Conservation (phyloP, 202 grass and related monocot genomes). For the Cymbopogon flexuosus region DNA sequence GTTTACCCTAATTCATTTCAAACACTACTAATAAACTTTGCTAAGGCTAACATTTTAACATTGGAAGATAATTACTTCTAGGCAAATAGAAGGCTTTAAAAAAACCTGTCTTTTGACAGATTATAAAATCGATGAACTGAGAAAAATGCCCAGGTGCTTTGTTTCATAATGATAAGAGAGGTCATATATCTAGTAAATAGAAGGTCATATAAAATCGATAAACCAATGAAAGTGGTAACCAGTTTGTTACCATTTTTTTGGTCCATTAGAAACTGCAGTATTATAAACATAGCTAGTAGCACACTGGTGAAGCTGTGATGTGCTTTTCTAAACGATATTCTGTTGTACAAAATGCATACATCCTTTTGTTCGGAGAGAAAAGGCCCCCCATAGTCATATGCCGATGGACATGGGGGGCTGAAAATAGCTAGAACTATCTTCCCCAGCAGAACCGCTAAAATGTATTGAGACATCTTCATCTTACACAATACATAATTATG, state of each 20-base stretch:
- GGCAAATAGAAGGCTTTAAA: neutral
- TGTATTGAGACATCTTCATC: neutral
- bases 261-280: constrained; percentile 1
- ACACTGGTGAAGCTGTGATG: no score
- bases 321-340: no score
- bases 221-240: no score
- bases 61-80: neutral
- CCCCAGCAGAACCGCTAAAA: neutral
- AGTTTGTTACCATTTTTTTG: neutral
- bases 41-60: neutral
- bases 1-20: constrained; percentile 10
- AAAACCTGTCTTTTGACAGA: neutral
- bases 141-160: neutral
- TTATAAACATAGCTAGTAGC: neutral
- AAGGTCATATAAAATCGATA: no score
- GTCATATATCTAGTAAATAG: no score
- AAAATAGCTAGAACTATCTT: neutral
- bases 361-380: no score
- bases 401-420: no score
- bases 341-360: no score
- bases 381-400: no score
- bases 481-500: neutral
- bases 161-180: neutral
- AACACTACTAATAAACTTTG: neutral
- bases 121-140: neutral